Percentiles rank a stretch among this genome's conserved stretches.
phyloP scores from a whole-genome alignment of 2,329 filamentous ascomycete species.

The Cladorrhinum sp. region DNA sequence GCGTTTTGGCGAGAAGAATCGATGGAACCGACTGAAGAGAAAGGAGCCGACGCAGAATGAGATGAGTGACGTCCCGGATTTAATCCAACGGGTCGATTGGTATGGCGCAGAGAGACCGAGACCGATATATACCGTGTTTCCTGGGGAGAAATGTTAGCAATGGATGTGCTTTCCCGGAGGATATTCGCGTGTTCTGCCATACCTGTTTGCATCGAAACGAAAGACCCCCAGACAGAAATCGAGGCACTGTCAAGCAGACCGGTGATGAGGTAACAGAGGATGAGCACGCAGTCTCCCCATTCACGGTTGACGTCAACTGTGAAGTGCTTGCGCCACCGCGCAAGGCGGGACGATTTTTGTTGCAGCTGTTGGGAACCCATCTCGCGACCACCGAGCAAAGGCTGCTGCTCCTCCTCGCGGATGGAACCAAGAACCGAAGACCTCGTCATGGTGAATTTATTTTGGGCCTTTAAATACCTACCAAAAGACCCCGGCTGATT shows the following conservation, averaged over 20 bases:
- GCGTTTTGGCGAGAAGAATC: constrained; percentile 56
- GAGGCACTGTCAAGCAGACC: constrained; percentile 74
- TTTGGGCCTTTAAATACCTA: background rate
- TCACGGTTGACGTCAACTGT: constrained; percentile 53
- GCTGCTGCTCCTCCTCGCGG: background rate
- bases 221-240: constrained; percentile 74
- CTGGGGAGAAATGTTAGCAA: constrained; percentile 32
- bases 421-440: background rate
- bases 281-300: constrained; percentile 65
- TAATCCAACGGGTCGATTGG: constrained; percentile 61
- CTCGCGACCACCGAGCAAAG: background rate
- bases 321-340: constrained; percentile 36
- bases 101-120: constrained; percentile 63
- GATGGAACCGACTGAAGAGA: constrained; percentile 67
- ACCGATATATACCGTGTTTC: constrained; percentile 77
- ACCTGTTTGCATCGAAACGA: constrained; percentile 83
- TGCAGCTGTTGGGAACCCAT: constrained; percentile 33
- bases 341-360: constrained; percentile 26
- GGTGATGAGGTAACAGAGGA: constrained; percentile 73
- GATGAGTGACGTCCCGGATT: constrained; percentile 66
- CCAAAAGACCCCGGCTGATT: background rate
- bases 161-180: background rate
- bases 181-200: constrained; percentile 24
- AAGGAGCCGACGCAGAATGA: constrained; percentile 72
- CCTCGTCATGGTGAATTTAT: background rate